Evolutionary conservation across 495 filamentous ascomycete genomes (phyloP), one percentile per base, ranked within the genome.

Genomic region (Aspergillus sparsus): DNA sequence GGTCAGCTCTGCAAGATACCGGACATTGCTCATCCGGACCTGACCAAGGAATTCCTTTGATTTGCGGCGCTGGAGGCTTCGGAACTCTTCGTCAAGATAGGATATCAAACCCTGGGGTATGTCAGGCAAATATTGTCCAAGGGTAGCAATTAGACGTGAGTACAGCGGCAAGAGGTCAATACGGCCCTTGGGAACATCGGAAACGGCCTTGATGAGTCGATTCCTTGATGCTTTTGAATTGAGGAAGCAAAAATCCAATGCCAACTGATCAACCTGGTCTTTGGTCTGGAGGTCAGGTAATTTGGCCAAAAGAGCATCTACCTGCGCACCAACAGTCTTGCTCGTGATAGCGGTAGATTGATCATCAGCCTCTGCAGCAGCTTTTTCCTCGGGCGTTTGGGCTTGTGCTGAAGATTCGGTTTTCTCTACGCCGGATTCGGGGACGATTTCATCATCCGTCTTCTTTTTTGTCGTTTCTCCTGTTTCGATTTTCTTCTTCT

Each of bases 191-290:
- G 94, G 95, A 37, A 97, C 87, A 63, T 99, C 94, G 52, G 95
- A 92, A 15, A 98, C 79, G 32, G 91, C 90, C 74, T 97, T 97
- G 73, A 96, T 82, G 9, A 99, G 83, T 34, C 94, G 82, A 72
- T 99, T 98, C 39, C 94, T 84, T 4, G 95, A 98, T 9, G 94
- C 94, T 71, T 99, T 99, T 0, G 95, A 98, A 70, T 99, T 99
- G 62, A 99, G 80, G 63, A 97, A 97, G 74, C 94, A 98, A 67
- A 99, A 99, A 68, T 97, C 93, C 52, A 96, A 85, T 11, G 95
- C 93, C 41, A 88, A 84, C 71, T 97, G 86, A 68, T 99, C 94
- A 57, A 97, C 89, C 53, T 87, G 82, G 53, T 99, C 94, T 70
- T 96, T 96, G 62, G 80, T 91, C 49, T 91, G 92, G 57, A 98